Conservation (phyloP, 805 yeast species). For the Ogataea glucozyma region DNA sequence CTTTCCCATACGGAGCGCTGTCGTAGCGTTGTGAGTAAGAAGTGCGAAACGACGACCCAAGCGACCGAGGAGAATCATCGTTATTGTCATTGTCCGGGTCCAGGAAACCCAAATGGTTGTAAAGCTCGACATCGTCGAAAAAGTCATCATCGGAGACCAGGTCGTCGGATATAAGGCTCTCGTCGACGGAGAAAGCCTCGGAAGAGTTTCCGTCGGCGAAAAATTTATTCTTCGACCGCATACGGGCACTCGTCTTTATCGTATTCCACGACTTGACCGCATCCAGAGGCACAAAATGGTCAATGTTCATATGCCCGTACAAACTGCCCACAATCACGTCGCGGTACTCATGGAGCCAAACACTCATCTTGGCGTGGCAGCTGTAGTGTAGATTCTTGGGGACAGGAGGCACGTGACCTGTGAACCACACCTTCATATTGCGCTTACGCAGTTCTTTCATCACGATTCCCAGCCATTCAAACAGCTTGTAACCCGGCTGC, state of each 20-base stretch:
- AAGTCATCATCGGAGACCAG: not conserved
- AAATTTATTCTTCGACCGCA: too few species aligned
- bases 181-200: too few species aligned
- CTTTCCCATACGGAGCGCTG: conserved; percentile 71
- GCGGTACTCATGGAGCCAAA: conserved; percentile 83
- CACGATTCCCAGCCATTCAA: conserved; percentile 76
- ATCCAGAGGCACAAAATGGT: conserved; percentile 80
- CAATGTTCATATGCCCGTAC: conserved; percentile 89
- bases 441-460: conserved; percentile 71
- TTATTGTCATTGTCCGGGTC: conserved; percentile 22
- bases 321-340: conserved; percentile 82
- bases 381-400: conserved; percentile 72
- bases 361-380: conserved; percentile 71
- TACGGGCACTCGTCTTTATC: too few species aligned
- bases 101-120: too few species aligned
- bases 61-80: too few species aligned
- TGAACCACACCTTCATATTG: conserved; percentile 81
- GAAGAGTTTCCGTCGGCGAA: too few species aligned
- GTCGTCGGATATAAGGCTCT: too few species aligned
- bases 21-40: conserved; percentile 46
- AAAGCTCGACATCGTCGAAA: conserved; percentile 10
- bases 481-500: conserved; percentile 78
- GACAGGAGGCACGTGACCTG: conserved; percentile 88
- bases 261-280: conserved; percentile 65
- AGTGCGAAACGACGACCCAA: too few species aligned